Percentiles rank a stretch among this genome's conserved stretches.
phyloP scores from a whole-genome alignment of 2,329 filamentous ascomycete genomes.

The Paracoccidioides lutzii region DNA sequence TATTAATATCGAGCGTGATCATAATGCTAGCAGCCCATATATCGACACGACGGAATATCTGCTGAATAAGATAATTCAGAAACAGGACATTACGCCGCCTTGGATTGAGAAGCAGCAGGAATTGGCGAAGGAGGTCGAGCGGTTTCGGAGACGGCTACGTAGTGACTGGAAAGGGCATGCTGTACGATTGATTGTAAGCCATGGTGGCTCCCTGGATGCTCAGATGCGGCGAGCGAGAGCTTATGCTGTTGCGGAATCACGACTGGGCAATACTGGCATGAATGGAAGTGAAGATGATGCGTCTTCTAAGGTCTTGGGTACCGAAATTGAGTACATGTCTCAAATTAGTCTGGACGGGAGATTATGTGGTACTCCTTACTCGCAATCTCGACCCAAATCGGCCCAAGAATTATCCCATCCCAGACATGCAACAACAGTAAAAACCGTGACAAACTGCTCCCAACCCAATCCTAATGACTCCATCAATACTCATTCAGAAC shows the following conservation, averaged over 20 bases:
- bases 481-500: not conserved
- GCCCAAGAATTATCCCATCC: not conserved
- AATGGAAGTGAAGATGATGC: not conserved
- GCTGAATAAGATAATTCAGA: slow-evolving; percentile 96
- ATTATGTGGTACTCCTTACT: slow-evolving; percentile 5
- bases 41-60: slow-evolving; percentile 95
- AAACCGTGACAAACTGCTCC: not conserved
- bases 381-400: not conserved
- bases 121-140: slow-evolving; percentile 52
- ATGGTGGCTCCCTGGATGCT: slow-evolving; percentile 59
- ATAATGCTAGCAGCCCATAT: slow-evolving; percentile 73
- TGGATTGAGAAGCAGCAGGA: slow-evolving; percentile 99
- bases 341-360: slow-evolving; percentile 18
- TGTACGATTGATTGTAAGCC: slow-evolving; percentile 61
- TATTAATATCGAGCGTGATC: slow-evolving; percentile 57
- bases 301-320: no score
- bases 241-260: slow-evolving; percentile 55
- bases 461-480: not conserved
- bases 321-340: slow-evolving; percentile 4
- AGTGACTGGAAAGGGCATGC: slow-evolving; percentile 78
- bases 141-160: slow-evolving; percentile 62
- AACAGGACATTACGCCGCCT: slow-evolving; percentile 85
- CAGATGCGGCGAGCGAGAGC: slow-evolving; percentile 59
- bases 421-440: not conserved
- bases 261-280: slow-evolving; percentile 1